These are phyloP conservation scores for Biscogniauxia mediterranea DNA, from an alignment of 2,329 filamentous ascomycete genomes.

Conservation along the genomic window DNA sequence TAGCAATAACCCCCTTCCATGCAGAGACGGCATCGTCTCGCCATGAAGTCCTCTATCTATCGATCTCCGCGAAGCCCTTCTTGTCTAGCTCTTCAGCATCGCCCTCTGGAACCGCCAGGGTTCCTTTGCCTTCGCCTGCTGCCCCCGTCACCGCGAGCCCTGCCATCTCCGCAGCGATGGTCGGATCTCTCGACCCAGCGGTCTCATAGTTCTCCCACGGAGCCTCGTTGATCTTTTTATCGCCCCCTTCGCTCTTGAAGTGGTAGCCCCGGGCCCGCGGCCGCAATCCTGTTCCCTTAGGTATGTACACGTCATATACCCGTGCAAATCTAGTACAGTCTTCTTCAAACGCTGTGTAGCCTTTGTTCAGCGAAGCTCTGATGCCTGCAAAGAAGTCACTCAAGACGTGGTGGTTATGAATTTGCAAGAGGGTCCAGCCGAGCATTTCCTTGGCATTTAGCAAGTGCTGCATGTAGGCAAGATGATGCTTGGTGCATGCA, in stretches of 20 bases:
- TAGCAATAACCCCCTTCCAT: too few species aligned
- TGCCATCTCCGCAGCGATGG: slow-evolving; percentile 47
- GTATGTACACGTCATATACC: slow-evolving; percentile 69
- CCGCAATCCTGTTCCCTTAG: slow-evolving; percentile 70
- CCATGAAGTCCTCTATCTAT: slow-evolving; percentile 8
- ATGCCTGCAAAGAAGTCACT: slow-evolving; percentile 71
- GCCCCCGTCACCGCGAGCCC: slow-evolving; percentile 34
- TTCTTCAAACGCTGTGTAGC: slow-evolving; percentile 62
- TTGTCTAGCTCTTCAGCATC: slow-evolving; percentile 50
- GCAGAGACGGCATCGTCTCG: neutral
- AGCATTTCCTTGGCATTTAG: slow-evolving; percentile 94
- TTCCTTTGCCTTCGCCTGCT: slow-evolving; percentile 44
- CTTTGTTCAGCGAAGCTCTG: slow-evolving; percentile 59
- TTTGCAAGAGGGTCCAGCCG: slow-evolving; percentile 86
- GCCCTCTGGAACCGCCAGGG: slow-evolving; percentile 47
- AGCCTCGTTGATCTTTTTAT: slow-evolving; percentile 65
- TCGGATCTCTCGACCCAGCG: slow-evolving; percentile 24
- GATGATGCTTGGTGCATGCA: slow-evolving; percentile 77
- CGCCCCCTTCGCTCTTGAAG: slow-evolving; percentile 66
- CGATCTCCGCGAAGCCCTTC: slow-evolving; percentile 54
- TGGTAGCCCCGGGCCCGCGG: slow-evolving; percentile 83
- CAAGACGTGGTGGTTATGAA: slow-evolving; percentile 81
- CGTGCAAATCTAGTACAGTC: slow-evolving; percentile 41
- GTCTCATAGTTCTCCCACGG: slow-evolving; percentile 60
- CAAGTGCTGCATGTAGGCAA: slow-evolving; percentile 84